Percentiles rank a stretch among this genome's conserved stretches.
These are phyloP conservation scores for Candida peoriensis DNA, from an alignment of 805 yeast genomes.

Conservation along the genomic window DNA sequence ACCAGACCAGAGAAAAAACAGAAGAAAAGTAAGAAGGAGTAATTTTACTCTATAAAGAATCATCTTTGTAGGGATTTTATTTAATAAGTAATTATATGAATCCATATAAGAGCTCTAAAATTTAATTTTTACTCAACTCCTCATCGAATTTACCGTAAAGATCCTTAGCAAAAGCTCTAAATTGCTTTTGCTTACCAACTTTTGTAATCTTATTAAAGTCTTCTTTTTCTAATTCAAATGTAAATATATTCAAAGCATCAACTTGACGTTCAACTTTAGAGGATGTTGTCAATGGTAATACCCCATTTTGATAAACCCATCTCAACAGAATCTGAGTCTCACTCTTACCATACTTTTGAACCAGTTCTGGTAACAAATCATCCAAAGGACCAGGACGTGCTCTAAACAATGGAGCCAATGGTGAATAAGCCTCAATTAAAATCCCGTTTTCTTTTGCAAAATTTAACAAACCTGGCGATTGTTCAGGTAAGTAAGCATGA, in stretches of 20 bases:
- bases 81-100: no score
- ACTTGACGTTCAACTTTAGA: slow-evolving; percentile 45
- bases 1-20: background rate
- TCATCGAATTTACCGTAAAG: slow-evolving; percentile 6
- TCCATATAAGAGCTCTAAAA: no score
- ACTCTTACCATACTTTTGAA: slow-evolving; percentile 47
- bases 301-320: slow-evolving; percentile 58
- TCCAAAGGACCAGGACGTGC: slow-evolving; percentile 36
- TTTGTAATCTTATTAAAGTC: slow-evolving; percentile 39
- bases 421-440: slow-evolving; percentile 17
- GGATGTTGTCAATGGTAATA: slow-evolving; percentile 65
- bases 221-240: slow-evolving; percentile 42
- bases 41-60: no score
- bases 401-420: slow-evolving; percentile 27
- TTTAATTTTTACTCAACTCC: no score
- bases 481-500: slow-evolving; percentile 17
- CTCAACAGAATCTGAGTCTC: slow-evolving; percentile 55
- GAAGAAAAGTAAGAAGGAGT: slow-evolving; percentile 4
- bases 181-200: slow-evolving; percentile 29
- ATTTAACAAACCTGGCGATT: slow-evolving; percentile 8
- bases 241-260: slow-evolving; percentile 49
- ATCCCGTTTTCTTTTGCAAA: slow-evolving; percentile 13
- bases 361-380: slow-evolving; percentile 34
- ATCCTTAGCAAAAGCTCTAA: slow-evolving; percentile 14
- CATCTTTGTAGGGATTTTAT: no score